Evolutionary conservation across 306 rosid genomes (phyloP).

Genomic region (Cicer chorassanicum): DNA sequence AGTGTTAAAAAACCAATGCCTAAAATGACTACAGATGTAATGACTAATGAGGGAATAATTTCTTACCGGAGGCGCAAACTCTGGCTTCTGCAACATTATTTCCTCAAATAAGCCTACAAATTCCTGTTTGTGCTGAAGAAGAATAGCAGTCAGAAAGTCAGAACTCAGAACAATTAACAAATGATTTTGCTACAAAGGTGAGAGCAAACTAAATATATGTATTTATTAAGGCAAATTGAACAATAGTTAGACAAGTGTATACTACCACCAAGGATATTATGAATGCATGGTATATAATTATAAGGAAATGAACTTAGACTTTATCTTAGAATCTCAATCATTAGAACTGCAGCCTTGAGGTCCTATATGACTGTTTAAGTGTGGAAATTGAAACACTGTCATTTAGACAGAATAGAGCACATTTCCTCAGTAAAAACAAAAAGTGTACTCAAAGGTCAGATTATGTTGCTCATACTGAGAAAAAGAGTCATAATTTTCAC

Average conservation of each 20-base stretch:
- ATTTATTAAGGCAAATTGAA: not conserved
- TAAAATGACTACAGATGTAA: slow-evolving; percentile 21
- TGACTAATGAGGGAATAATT: slow-evolving; percentile 35
- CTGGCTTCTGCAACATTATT: slow-evolving; percentile 59
- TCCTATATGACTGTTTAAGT: not conserved
- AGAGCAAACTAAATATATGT: slow-evolving; percentile 6
- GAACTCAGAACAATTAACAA: slow-evolving; percentile 32
- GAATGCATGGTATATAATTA: not conserved
- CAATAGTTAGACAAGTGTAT: slow-evolving; percentile 27
- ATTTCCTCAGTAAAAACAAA: slow-evolving; percentile 14
- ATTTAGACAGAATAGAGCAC: not conserved
- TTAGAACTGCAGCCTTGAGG: slow-evolving; percentile 14
- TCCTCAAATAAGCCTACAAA: slow-evolving; percentile 62
- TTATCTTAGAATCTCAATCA: slow-evolving; percentile 33
- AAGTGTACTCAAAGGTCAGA: slow-evolving; percentile 13
- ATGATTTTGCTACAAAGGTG: slow-evolving; percentile 21
- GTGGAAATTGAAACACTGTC: not conserved
- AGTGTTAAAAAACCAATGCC: not conserved
- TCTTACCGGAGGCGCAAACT: slow-evolving; percentile 76
- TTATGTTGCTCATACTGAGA: slow-evolving; percentile 1
- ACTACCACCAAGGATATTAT: not conserved
- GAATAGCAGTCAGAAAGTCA: slow-evolving; percentile 1
- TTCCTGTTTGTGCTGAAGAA: slow-evolving; percentile 67
- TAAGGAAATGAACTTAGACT: slow-evolving; percentile 21
- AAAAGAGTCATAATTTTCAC: not conserved